Evolutionary conservation across 176 grass and related monocot species (phyloP), one percentile per base, ranked within the genome.

Genomic region (Carex scoparia): DNA sequence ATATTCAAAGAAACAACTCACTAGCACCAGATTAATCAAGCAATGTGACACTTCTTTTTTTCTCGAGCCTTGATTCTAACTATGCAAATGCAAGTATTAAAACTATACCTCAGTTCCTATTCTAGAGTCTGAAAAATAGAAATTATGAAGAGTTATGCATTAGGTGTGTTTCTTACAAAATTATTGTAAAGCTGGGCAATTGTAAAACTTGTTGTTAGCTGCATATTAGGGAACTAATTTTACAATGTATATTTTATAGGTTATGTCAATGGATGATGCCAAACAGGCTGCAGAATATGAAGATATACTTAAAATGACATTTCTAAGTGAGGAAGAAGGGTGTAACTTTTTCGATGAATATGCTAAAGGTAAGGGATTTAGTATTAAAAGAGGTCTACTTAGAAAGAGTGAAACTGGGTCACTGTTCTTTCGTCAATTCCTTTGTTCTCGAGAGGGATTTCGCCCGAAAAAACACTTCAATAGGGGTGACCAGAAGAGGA

Each of bases 311-410:
- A 80, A 35, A 80, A 80, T 80, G 76, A 80, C 56, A 58, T 80
- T 80, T 60, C 32, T 51, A 60, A 58, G 54, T 18, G 76, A 80
- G 76, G 54, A 80, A 80, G 76, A 68, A 66, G 81, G 33, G 46
- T 65, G 15, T 49, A 62, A 44, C 12, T 83, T 83, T 67, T 83
- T 83, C 5, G 23, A 66, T 51, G 63, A 66, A 23, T 83, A 83
- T 69, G 81, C 81, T 66, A 83, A 83, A 60, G 54, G 59, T 16
- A 28, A 68, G 37, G 81, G 63, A 68, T 83, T 83, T 66, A 83
- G 61, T 83, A 66, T 83, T 83, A 51, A 61, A 83, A 83, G 58
- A 69, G 61, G 37, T 46, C 30, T 31, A 27, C 28, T 67, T 65
- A 83, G 27, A 49, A 65, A 80, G 56, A 55, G 76, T 80, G 76